A percentile compares a stretch with the other conserved stretches of the same genome.
Conservation (phyloP, 768 basidiomycete genomes). For the Mycena indigotica region DNA sequence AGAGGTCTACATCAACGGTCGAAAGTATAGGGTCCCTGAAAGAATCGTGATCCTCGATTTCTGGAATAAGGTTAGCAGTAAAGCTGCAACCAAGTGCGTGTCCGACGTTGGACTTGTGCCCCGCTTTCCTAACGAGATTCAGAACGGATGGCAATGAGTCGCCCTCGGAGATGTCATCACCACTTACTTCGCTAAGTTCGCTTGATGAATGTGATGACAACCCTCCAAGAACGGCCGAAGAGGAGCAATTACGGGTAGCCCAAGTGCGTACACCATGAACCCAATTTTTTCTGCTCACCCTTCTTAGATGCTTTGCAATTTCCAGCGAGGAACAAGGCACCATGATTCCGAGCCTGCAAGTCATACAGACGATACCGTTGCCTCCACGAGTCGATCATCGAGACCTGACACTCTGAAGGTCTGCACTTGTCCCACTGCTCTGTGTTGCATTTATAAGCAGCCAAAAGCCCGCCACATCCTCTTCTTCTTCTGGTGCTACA, state of each 20-base stretch:
- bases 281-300: not conserved
- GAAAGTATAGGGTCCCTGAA: constrained; percentile 92
- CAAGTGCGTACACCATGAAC: constrained; percentile 44
- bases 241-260: constrained; percentile 60
- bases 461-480: too few relatives aligned
- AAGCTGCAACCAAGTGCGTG: constrained; percentile 47
- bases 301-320: constrained; percentile 43
- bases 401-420: constrained; percentile 7
- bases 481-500: constrained; percentile 10
- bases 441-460: too few relatives aligned
- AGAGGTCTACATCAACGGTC: constrained; percentile 85
- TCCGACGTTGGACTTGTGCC: not conserved
- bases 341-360: too few relatives aligned
- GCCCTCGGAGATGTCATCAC: constrained; percentile 64
- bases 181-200: constrained; percentile 73
- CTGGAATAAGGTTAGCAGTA: constrained; percentile 77
- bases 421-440: too few relatives aligned
- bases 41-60: constrained; percentile 91
- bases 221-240: constrained; percentile 31
- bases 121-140: not conserved
- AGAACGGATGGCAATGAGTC: constrained; percentile 39
- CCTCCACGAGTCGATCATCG: constrained; percentile 4
- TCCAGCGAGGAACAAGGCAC: constrained; percentile 30
- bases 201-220: constrained; percentile 60
- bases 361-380: not conserved